Conservation (phyloP, 148 eudicot species). For the Dianthus caryophyllus region DNA sequence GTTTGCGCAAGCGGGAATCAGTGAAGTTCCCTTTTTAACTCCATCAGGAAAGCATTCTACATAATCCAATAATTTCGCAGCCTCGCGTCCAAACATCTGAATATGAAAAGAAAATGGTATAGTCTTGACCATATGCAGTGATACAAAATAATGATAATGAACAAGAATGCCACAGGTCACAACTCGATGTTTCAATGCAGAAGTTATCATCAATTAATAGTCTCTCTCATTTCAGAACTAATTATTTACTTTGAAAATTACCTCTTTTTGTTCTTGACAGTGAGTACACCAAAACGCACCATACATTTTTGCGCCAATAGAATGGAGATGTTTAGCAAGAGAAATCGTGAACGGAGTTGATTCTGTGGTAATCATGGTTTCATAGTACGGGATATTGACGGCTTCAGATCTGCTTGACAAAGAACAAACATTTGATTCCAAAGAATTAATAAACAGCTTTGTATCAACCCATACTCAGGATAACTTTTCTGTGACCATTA, state of each 20-base stretch:
- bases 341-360: slow-evolving; percentile 67
- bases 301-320: slow-evolving; percentile 90
- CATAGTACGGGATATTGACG: slow-evolving; percentile 47
- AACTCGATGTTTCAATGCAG: neutral
- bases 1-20: slow-evolving; percentile 54
- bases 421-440: slow-evolving; percentile 8
- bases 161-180: neutral
- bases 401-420: slow-evolving; percentile 47
- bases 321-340: slow-evolving; percentile 80
- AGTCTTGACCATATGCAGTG: neutral
- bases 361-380: slow-evolving; percentile 53
- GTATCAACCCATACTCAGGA: neutral
- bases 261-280: slow-evolving; percentile 87
- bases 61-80: slow-evolving; percentile 71
- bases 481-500: neutral
- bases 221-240: neutral
- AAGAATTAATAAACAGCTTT: neutral
- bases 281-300: slow-evolving; percentile 99
- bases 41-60: slow-evolving; percentile 94
- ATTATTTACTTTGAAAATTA: slow-evolving; percentile 14
- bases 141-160: neutral
- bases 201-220: neutral
- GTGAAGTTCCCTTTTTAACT: slow-evolving; percentile 51
- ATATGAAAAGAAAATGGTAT: neutral
- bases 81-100: slow-evolving; percentile 92